Evolutionary conservation across 176 grass and related monocot species (phyloP).

Genomic region (Dendrocalamus sinicus): DNA sequence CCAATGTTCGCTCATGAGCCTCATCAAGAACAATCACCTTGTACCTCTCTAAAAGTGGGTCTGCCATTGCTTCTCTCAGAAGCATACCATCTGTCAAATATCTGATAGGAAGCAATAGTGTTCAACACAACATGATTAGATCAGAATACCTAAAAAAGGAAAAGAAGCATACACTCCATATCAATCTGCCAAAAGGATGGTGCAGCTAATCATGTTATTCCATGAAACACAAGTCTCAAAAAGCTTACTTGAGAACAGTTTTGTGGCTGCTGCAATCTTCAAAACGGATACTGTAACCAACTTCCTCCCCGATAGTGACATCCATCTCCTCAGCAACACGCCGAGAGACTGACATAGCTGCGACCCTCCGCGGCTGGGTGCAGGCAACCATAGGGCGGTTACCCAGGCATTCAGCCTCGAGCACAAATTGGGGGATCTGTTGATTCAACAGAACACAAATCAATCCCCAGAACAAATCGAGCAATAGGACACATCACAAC

Average conservation of each 20-base stretch:
- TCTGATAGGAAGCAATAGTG: slow-evolving; percentile 95
- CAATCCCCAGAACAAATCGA: slow-evolving; percentile 17
- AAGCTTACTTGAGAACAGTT: slow-evolving; percentile 94
- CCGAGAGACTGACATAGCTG: slow-evolving; percentile 94
- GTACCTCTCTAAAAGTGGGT: slow-evolving; percentile 95
- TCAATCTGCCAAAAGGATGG: slow-evolving; percentile 59
- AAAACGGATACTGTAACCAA: slow-evolving; percentile 97
- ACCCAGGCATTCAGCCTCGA: slow-evolving; percentile 70
- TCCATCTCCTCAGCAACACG: slow-evolving; percentile 99
- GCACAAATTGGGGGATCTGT: slow-evolving; percentile 98
- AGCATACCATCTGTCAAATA: slow-evolving; percentile 99
- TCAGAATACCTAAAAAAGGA: slow-evolving; percentile 71
- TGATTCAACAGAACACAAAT: slow-evolving; percentile 9
- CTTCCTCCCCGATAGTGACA: slow-evolving; percentile 94
- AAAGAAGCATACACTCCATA: slow-evolving; percentile 54
- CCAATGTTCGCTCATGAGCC: slow-evolving; percentile 90
- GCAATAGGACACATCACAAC: not conserved
- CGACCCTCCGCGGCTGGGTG: slow-evolving; percentile 86
- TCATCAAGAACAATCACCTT: slow-evolving; percentile 98
- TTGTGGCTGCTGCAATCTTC: slow-evolving; percentile 98
- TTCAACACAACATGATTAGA: slow-evolving; percentile 71
- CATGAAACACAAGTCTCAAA: slow-evolving; percentile 33
- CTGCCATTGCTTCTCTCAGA: slow-evolving; percentile 98
- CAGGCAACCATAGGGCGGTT: slow-evolving; percentile 84
- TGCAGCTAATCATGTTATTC: slow-evolving; percentile 45